Percentiles rank a stretch among this genome's conserved stretches.
These are phyloP conservation scores for Melanogaster broomeanus DNA, from an alignment of 768 basidiomycete genomes.

Conservation along the genomic window DNA sequence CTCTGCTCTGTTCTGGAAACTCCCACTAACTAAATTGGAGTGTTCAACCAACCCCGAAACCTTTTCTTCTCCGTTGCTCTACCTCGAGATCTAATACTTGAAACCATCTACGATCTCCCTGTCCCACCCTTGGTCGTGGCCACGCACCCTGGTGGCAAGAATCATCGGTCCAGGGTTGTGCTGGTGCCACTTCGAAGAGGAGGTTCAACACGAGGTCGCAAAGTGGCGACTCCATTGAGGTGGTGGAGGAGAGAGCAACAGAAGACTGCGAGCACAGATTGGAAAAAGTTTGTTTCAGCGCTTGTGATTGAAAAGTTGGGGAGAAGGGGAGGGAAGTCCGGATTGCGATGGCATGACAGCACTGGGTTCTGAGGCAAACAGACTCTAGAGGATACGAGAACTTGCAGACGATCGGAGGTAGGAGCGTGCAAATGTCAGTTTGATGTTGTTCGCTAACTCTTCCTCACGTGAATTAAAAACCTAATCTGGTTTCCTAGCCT, in stretches of 20 bases:
- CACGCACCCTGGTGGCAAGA: slow-evolving; percentile 64
- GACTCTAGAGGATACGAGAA: slow-evolving; percentile 60
- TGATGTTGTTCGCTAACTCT: slow-evolving; percentile 44
- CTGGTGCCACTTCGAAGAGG: slow-evolving; percentile 83
- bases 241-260: slow-evolving; percentile 81
- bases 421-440: slow-evolving; percentile 77
- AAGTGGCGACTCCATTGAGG: slow-evolving; percentile 82
- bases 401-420: slow-evolving; percentile 75
- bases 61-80: slow-evolving; percentile 91
- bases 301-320: slow-evolving; percentile 89
- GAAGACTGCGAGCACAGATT: slow-evolving; percentile 93
- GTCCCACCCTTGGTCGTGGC: slow-evolving; percentile 59
- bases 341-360: slow-evolving; percentile 45
- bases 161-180: slow-evolving; percentile 69
- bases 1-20: slow-evolving; percentile 54
- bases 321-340: slow-evolving; percentile 57
- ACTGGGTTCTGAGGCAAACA: slow-evolving; percentile 52
- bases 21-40: slow-evolving; percentile 44
- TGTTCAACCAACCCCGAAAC: slow-evolving; percentile 53
- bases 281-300: slow-evolving; percentile 96
- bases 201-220: slow-evolving; percentile 91
- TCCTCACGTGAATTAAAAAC: not conserved
- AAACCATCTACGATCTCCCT: slow-evolving; percentile 83
- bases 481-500: slow-evolving; percentile 56
- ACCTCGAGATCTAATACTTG: slow-evolving; percentile 98